Base-by-base conservation (phyloP, 495 filamentous ascomycete genomes). In the Rhizodiscina lignyota region DNA sequence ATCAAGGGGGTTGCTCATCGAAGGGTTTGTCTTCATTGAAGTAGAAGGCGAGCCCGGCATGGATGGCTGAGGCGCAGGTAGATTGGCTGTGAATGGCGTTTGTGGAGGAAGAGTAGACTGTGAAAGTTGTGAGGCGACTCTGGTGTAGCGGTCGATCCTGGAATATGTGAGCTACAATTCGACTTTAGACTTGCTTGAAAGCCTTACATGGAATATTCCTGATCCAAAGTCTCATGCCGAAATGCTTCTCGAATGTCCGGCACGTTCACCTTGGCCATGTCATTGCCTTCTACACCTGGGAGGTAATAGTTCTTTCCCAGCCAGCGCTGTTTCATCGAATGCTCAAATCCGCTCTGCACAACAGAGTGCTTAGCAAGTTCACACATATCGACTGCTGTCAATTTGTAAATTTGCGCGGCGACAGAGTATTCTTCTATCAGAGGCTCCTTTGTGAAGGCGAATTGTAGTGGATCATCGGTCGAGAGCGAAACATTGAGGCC, bases 351-450 rank as follows among this genome's bases (percentile, higher is more conserved):
- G 54, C 83, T 91, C 51, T 97, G 89, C 43, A 72, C 68, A 21
- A 97, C 89, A 11, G 83, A 93, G 56, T 94, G 85, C 56, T 87
- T 91, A 3, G 89, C 89, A 22, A 97, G 62, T 59, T 97, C 89
- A 50, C 91, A 96, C 89, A 97, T 97, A 53, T 97, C 89, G 4
- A 94, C 87, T 13, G 85, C 82, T 53, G 76, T 91, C 18, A 97
- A 71, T 58, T 94, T 94, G 60, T 94, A 97, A 32, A 97, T 97
- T 57, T 97, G 89, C 8, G 89, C 89, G 16, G 89, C 89, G 15
- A 97, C 89, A 1, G 85, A 83, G 45, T 97, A 97, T 51, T 97
- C 89, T 55, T 97, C 89, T 45, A 97, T 97, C 30, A 97, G 59
- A 18, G 89, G 89, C 52, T 97, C 89, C 54, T 94, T 96, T 19